A percentile compares a stretch with the other conserved stretches of the same genome.
Conservation (phyloP, 2,329 filamentous ascomycete genomes). For the Exophiala alcalophila region DNA sequence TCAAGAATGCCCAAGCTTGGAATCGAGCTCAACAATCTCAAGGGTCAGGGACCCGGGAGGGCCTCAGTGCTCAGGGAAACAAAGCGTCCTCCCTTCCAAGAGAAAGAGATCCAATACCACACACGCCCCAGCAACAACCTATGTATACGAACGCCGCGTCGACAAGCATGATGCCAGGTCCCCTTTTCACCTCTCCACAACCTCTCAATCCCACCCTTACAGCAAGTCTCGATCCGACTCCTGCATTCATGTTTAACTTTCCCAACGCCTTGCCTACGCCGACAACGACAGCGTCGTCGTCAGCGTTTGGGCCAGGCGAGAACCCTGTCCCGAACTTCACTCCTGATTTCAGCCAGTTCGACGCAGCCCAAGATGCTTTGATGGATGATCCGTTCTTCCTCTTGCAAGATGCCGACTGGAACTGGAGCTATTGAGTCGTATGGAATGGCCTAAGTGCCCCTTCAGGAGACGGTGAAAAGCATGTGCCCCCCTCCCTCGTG, state of each 20-base stretch:
- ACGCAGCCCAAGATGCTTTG: not conserved
- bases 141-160: not conserved
- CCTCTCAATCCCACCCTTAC: not conserved
- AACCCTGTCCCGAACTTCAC: too few relatives aligned
- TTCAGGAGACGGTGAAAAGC: too few relatives aligned
- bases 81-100: too few relatives aligned
- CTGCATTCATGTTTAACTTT: not conserved
- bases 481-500: too few relatives aligned
- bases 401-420: constrained; percentile 6
- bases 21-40: not conserved
- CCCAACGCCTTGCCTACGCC: too few relatives aligned
- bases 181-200: too few relatives aligned
- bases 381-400: constrained; percentile 14
- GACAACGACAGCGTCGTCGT: too few relatives aligned
- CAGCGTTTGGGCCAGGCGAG: not conserved
- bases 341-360: not conserved
- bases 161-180: not conserved
- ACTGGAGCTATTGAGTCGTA: constrained; percentile 13
- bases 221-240: not conserved
- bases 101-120: not conserved
- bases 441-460: too few relatives aligned
- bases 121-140: not conserved
- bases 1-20: not conserved
- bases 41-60: not conserved
- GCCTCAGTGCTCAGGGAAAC: not conserved